Conservation (phyloP, 139 green algal species). For the Monoraphidium neglectum region DNA sequence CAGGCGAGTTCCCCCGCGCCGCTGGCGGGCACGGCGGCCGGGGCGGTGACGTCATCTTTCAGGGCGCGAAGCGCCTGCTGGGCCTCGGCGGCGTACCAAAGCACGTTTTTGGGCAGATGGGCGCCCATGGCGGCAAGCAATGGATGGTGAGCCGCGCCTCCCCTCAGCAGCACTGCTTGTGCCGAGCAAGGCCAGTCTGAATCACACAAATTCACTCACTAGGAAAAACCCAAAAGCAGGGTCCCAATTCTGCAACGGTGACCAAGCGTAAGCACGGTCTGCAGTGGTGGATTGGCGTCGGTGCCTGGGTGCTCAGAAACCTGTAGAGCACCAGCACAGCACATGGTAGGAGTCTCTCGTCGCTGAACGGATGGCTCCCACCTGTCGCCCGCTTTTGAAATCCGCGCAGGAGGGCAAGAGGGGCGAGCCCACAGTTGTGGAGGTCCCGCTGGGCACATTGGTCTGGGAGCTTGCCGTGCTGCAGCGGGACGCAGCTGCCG, state of each 20-base stretch:
- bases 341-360: too few relatives aligned
- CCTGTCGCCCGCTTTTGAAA: too few relatives aligned
- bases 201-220: too few relatives aligned
- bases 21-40: constrained; percentile 27
- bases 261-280: too few relatives aligned
- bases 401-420: too few relatives aligned
- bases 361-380: too few relatives aligned
- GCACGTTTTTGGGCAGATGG: constrained; percentile 2
- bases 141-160: constrained; percentile 16
- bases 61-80: constrained; percentile 5
- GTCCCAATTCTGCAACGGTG: too few relatives aligned
- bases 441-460: constrained; percentile 17
- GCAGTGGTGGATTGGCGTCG: too few relatives aligned
- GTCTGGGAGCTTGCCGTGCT: constrained; percentile 18
- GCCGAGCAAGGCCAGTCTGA: too few relatives aligned
- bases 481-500: not conserved
- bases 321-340: too few relatives aligned
- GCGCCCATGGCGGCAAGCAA: constrained; percentile 24
- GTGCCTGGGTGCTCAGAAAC: too few relatives aligned
- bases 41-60: constrained; percentile 28
- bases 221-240: too few relatives aligned
- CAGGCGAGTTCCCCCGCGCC: constrained; percentile 21
- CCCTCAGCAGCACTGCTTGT: not conserved
- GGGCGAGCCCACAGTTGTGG: not conserved
- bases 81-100: constrained; percentile 17